Evolutionary conservation across 1,284 basidiomycete species (phyloP).

Genomic region (Ceratobasidium sp.): DNA sequence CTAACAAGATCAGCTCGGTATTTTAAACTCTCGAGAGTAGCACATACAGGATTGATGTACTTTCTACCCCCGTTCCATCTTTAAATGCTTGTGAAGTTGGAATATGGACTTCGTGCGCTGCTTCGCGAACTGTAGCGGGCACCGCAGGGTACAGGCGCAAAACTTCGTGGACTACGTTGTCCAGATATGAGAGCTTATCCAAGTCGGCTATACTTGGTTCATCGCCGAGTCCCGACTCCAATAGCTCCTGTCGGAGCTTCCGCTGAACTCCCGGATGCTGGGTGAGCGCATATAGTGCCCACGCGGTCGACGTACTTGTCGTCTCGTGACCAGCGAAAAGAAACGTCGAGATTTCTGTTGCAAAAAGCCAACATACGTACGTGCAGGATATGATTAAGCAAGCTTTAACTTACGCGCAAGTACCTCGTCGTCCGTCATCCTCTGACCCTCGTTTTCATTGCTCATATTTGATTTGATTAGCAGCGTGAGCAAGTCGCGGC

Average conservation of each 20-base stretch:
- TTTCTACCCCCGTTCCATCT: slow-evolving; percentile 61
- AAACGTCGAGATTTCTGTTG: neutral
- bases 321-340: slow-evolving; percentile 77
- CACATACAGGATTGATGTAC: slow-evolving; percentile 58
- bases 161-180: slow-evolving; percentile 58
- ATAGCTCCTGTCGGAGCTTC: slow-evolving; percentile 78
- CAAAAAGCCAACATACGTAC: neutral
- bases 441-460: slow-evolving; percentile 52
- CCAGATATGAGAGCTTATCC: slow-evolving; percentile 58
- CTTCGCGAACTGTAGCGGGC: slow-evolving; percentile 51
- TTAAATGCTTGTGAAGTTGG: slow-evolving; percentile 58
- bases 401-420: slow-evolving; percentile 32
- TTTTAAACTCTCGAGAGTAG: neutral
- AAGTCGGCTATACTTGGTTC: slow-evolving; percentile 61
- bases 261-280: slow-evolving; percentile 70
- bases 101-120: slow-evolving; percentile 55
- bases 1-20: neutral
- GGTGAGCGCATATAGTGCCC: slow-evolving; percentile 75
- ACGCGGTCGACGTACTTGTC: slow-evolving; percentile 67
- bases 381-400: too few species aligned
- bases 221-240: slow-evolving; percentile 58
- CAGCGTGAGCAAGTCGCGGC: slow-evolving; percentile 51
- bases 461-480: slow-evolving; percentile 60
- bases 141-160: slow-evolving; percentile 55
- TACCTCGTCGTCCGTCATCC: slow-evolving; percentile 46